These are phyloP conservation scores for Linum usitatissimum DNA, from an alignment of 345 rosid genomes.

Conservation along the genomic window DNA sequence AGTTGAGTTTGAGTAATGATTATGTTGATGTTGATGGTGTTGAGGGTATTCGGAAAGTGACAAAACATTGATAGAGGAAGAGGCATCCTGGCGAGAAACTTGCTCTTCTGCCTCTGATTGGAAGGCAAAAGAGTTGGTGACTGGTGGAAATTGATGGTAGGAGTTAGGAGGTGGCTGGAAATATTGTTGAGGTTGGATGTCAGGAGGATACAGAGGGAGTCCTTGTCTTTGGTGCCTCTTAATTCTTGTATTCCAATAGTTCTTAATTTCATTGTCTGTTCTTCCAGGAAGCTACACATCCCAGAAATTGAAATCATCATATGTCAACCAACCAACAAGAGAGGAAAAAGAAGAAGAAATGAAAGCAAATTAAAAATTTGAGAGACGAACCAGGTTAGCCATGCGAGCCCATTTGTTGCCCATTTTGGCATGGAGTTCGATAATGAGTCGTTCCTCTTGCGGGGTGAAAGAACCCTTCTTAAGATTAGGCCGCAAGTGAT, in stretches of 20 bases:
- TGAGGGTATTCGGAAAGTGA: neutral
- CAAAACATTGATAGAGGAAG: neutral
- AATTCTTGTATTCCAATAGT: slow-evolving; percentile 4
- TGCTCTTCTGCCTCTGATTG: neutral
- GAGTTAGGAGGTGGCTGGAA: neutral
- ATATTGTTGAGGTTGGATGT: neutral
- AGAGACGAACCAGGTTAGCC: neutral
- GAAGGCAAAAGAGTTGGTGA: neutral
- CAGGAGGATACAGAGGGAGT: neutral
- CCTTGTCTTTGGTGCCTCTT: slow-evolving; percentile 3
- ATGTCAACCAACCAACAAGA: no score
- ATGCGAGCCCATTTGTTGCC: slow-evolving; percentile 6
- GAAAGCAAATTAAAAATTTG: neutral
- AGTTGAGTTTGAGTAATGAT: slow-evolving; percentile 14
- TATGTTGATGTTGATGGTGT: neutral
- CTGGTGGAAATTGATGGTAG: neutral
- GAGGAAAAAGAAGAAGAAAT: neutral
- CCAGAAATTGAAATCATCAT: neutral
- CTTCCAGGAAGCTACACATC: slow-evolving; percentile 1
- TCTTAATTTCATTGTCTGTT: slow-evolving; percentile 5
- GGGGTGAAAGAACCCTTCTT: slow-evolving; percentile 3
- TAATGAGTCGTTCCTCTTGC: neutral
- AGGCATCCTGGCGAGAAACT: neutral
- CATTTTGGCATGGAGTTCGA: neutral
- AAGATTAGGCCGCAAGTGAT: neutral